Percentiles rank a stretch among this genome's conserved stretches.
These are phyloP conservation scores for Thermothelomyces thermophilus DNA, from an alignment of 2,329 filamentous ascomycete species.

Conservation along the genomic window DNA sequence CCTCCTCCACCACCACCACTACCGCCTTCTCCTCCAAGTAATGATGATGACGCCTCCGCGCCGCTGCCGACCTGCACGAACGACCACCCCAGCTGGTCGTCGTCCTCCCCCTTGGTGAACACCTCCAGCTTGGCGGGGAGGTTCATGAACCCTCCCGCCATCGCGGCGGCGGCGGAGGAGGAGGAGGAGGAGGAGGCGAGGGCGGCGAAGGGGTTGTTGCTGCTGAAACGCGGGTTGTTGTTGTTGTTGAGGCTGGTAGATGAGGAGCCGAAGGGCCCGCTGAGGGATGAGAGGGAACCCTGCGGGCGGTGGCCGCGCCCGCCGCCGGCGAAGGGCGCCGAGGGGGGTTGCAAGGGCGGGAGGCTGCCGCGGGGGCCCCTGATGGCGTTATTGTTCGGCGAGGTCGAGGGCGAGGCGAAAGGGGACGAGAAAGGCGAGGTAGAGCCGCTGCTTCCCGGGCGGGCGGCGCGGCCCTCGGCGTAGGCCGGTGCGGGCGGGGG, in stretches of 20 bases:
- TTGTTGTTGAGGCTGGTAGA: conserved; percentile 20
- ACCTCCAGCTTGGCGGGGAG: conserved; percentile 52
- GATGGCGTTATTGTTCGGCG: conserved; percentile 5
- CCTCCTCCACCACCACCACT: too few species aligned
- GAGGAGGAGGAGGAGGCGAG: conserved; percentile 13
- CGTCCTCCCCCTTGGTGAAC: conserved; percentile 53
- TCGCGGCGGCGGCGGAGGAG: conserved; percentile 1
- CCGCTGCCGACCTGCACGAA: conserved; percentile 43
- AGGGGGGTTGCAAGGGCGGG: conserved; percentile 8
- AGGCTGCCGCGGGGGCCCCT: conserved; percentile 1
- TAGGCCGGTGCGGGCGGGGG: conserved; percentile 53
- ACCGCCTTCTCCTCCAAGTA: too few species aligned
- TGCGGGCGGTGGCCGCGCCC: conserved; percentile 13
- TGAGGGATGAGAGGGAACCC: conserved; percentile 16
- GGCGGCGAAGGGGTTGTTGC: conserved; percentile 53
- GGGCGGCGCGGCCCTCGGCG: conserved; percentile 32
- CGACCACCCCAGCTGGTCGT: conserved; percentile 50
- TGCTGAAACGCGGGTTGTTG: conserved; percentile 45
- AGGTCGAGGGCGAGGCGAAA: conserved; percentile 19
- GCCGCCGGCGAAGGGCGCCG: conserved; percentile 9
- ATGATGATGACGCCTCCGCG: background rate
- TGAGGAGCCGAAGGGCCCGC: conserved; percentile 10
- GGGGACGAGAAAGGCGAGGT: conserved; percentile 13
- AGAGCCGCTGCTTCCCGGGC: conserved; percentile 31
- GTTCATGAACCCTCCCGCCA: conserved; percentile 28